Conservation (phyloP, 1,284 basidiomycete genomes). For the Marasmius tenuissimus region DNA sequence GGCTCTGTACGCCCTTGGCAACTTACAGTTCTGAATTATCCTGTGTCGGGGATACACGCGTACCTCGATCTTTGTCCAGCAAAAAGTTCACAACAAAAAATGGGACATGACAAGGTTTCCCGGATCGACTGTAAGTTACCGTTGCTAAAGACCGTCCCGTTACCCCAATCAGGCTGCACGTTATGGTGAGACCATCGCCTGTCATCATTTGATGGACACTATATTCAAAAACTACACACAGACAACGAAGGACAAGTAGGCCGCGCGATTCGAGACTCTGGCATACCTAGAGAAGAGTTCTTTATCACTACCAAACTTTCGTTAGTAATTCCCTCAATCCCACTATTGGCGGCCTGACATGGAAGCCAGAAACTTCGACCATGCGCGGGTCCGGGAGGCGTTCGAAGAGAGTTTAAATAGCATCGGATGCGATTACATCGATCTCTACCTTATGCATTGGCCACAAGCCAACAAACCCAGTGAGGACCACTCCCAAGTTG, state of each 20-base stretch:
- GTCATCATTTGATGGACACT: background rate
- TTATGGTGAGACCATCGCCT: slow-evolving; percentile 22
- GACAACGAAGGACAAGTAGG: slow-evolving; percentile 51
- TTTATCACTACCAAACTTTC: slow-evolving; percentile 51
- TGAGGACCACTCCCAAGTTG: background rate
- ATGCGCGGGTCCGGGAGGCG: background rate
- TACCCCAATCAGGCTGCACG: slow-evolving; percentile 25
- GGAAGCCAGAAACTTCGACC: background rate
- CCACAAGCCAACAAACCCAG: background rate
- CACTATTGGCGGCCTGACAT: no score
- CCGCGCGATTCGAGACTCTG: slow-evolving; percentile 45
- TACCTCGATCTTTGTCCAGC: no score
- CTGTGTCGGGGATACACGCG: no score
- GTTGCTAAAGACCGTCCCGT: background rate
- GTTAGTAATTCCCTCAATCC: slow-evolving; percentile 19
- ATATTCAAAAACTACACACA: slow-evolving; percentile 12
- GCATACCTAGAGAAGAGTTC: slow-evolving; percentile 45
- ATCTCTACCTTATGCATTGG: slow-evolving; percentile 6
- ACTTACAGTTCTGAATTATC: no score
- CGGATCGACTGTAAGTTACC: no score
- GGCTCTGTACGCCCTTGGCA: no score
- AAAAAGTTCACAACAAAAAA: no score
- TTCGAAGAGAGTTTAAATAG: background rate
- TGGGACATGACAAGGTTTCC: no score
- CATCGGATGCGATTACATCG: background rate